These are phyloP conservation scores for Phytophthora europaea DNA, from an alignment of 352 stramenopile species.

Conservation along the genomic window DNA sequence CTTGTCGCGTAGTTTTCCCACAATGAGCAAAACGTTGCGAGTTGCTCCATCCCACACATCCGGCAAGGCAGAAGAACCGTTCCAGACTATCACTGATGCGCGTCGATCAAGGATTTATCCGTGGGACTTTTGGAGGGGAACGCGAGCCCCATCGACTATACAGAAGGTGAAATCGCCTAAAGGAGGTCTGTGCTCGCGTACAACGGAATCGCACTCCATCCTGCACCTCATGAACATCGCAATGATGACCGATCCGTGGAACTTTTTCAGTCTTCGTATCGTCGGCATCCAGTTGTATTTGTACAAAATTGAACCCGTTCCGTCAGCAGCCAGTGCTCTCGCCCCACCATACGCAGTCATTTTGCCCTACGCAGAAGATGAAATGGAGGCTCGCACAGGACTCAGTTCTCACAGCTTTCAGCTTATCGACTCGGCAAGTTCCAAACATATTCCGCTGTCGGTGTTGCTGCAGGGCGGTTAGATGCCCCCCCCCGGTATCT, in stretches of 20 bases:
- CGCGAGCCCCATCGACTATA: not conserved
- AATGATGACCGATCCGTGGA: constrained; percentile 64
- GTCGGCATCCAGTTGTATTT: constrained; percentile 48
- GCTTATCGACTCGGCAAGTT: constrained; percentile 36
- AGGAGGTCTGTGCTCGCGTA: constrained; percentile 11
- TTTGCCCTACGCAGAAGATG: constrained; percentile 39
- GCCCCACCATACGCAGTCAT: constrained; percentile 28
- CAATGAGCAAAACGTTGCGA: not conserved
- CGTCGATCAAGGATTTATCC: not conserved
- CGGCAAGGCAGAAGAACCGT: not conserved
- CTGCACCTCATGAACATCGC: constrained; percentile 59
- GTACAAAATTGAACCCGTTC: constrained; percentile 28
- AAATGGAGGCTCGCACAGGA: constrained; percentile 40
- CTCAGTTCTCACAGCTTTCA: constrained; percentile 26
- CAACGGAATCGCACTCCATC: constrained; percentile 25
- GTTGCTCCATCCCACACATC: constrained; percentile 11
- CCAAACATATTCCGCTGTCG: constrained; percentile 26
- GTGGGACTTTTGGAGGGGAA: constrained; percentile 7
- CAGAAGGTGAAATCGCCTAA: constrained; percentile 1
- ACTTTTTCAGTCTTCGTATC: constrained; percentile 42
- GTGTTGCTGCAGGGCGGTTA: constrained; percentile 35
- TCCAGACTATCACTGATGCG: not conserved
- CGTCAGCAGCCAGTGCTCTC: not conserved
- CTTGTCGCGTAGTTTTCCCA: not conserved
- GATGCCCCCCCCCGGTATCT: not conserved